Conservation (phyloP, 495 filamentous ascomycete genomes). For the Aspergillus panamensis region DNA sequence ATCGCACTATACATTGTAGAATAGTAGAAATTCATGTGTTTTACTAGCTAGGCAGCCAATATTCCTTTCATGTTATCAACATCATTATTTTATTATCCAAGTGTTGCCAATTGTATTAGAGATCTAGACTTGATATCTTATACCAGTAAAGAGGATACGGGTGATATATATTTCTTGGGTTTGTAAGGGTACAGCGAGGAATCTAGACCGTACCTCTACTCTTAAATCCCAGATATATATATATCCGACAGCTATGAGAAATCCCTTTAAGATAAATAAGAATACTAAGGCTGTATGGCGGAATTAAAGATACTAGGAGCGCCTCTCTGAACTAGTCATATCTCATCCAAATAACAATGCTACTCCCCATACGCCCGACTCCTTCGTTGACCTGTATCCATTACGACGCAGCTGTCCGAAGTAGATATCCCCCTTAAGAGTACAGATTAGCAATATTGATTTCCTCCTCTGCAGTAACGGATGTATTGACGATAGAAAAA, state of each 20-base stretch:
- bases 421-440: neutral
- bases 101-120: too few relatives aligned
- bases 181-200: too few relatives aligned
- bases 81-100: too few relatives aligned
- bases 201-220: too few relatives aligned
- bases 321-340: neutral
- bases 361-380: conserved; percentile 12
- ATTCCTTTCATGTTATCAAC: too few relatives aligned
- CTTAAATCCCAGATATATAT: neutral
- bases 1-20: too few relatives aligned
- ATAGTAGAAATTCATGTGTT: too few relatives aligned
- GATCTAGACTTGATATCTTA: too few relatives aligned
- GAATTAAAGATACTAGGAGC: neutral
- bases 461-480: neutral
- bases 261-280: neutral
- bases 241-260: neutral
- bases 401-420: too few relatives aligned
- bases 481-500: neutral
- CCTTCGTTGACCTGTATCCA: neutral
- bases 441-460: neutral
- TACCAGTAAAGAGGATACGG: too few relatives aligned
- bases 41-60: too few relatives aligned
- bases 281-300: neutral
- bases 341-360: neutral
- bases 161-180: too few relatives aligned